phyloP scores from a whole-genome alignment of 495 filamentous ascomycete genomes.

The Aspergillus incahuasiensis region DNA sequence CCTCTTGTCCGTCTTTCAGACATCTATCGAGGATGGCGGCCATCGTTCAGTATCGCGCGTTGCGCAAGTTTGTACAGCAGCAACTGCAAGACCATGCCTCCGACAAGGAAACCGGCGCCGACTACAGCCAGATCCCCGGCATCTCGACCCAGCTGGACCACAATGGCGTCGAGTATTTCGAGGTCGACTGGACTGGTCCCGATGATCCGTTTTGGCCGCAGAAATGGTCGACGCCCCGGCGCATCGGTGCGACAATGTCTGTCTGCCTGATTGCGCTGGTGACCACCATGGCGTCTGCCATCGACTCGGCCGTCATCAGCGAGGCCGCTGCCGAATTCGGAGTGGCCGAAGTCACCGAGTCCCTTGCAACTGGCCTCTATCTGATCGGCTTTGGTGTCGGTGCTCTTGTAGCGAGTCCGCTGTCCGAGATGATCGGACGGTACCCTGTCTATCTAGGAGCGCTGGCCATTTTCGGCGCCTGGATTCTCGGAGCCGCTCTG shows the following conservation, averaged over 20 bases:
- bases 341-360: constrained; percentile 1
- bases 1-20: no score
- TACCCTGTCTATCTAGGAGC: constrained; percentile 56
- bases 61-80: no score
- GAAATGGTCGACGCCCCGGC: background rate
- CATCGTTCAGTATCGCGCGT: no score
- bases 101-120: no score
- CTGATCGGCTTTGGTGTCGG: constrained; percentile 59
- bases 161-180: background rate
- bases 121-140: constrained; percentile 1
- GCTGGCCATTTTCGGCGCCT: constrained; percentile 46
- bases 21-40: no score
- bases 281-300: constrained; percentile 6
- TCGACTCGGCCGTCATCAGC: constrained; percentile 1
- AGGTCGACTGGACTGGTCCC: background rate
- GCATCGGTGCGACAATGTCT: background rate
- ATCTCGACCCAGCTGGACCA: background rate
- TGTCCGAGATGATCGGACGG: constrained; percentile 56
- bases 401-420: constrained; percentile 43
- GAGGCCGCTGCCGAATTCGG: constrained; percentile 1
- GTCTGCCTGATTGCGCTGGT: constrained; percentile 2
- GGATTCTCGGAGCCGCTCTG: constrained; percentile 45
- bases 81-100: no score
- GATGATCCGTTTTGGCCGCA: constrained; percentile 1
- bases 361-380: constrained; percentile 41